Conservation (phyloP, 176 grass and related monocot genomes). For the Alloteropsis semialata region DNA sequence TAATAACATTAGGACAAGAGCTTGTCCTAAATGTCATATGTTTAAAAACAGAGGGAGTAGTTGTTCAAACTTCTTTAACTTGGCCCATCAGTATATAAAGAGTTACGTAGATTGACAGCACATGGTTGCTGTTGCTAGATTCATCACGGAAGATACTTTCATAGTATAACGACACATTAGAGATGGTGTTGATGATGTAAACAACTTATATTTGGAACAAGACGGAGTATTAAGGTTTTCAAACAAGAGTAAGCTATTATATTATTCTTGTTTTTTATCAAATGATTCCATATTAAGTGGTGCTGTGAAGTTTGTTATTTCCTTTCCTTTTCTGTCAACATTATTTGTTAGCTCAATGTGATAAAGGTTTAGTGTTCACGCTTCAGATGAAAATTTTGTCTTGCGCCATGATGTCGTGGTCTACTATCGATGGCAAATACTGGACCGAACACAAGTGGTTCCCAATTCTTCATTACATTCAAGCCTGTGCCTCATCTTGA, state of each 20-base stretch:
- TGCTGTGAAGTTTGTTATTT: background rate
- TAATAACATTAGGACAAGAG: background rate
- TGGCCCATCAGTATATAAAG: background rate
- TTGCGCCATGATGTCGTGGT: slow-evolving; percentile 64
- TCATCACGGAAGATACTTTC: background rate
- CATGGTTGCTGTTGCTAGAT: no score
- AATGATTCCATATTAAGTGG: background rate
- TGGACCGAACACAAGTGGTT: slow-evolving; percentile 43
- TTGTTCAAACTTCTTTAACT: background rate
- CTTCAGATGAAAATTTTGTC: slow-evolving; percentile 87
- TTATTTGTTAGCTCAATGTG: background rate
- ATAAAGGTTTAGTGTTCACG: slow-evolving; percentile 23
- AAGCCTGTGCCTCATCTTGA: slow-evolving; percentile 59
- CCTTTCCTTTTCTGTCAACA: background rate
- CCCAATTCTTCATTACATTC: slow-evolving; percentile 94
- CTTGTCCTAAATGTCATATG: background rate
- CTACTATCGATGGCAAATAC: slow-evolving; percentile 79
- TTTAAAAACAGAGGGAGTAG: background rate
- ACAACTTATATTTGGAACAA: background rate
- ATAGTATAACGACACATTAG: background rate
- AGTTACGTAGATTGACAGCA: background rate
- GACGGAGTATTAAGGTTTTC: background rate
- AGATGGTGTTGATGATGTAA: background rate
- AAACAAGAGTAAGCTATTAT: background rate
- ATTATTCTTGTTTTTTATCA: background rate